Conservation (phyloP, 2,329 filamentous ascomycete genomes). For the Trichophyton simii region DNA sequence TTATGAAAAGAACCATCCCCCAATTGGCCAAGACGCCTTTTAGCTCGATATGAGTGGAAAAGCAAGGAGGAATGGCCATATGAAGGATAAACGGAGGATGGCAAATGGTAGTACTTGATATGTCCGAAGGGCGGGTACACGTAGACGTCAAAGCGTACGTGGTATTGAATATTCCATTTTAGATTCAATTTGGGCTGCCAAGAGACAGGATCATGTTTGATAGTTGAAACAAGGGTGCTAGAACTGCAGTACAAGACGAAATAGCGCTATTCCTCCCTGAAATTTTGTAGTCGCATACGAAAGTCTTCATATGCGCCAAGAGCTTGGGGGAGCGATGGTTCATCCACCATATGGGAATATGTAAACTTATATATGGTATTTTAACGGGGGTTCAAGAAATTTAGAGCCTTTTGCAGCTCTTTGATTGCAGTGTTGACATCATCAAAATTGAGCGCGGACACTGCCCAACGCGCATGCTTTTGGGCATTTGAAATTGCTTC, state of each 20-base stretch:
- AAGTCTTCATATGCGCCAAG: neutral
- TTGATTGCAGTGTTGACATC: conserved; percentile 81
- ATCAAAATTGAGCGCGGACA: conserved; percentile 92
- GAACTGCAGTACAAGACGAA: too few relatives aligned
- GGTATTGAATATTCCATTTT: neutral
- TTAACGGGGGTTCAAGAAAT: conserved; percentile 52
- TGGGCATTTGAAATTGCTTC: conserved; percentile 68
- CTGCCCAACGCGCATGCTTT: conserved; percentile 94
- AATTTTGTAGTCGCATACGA: neutral
- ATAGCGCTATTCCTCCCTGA: neutral
- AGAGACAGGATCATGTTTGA: neutral
- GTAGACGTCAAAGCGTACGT: neutral
- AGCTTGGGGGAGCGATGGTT: neutral
- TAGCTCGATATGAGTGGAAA: neutral
- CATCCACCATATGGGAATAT: neutral
- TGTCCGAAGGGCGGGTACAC: neutral
- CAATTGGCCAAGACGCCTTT: neutral
- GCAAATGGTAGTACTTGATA: neutral
- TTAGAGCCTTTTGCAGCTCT: conserved; percentile 65
- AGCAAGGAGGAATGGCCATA: neutral
- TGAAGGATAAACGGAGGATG: neutral
- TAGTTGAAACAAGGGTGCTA: neutral
- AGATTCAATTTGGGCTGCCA: neutral
- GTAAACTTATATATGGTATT: neutral
- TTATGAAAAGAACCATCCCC: neutral